Evolutionary conservation across 177 flowering plant genomes (phyloP).

Genomic region (Vitis hybrid): DNA sequence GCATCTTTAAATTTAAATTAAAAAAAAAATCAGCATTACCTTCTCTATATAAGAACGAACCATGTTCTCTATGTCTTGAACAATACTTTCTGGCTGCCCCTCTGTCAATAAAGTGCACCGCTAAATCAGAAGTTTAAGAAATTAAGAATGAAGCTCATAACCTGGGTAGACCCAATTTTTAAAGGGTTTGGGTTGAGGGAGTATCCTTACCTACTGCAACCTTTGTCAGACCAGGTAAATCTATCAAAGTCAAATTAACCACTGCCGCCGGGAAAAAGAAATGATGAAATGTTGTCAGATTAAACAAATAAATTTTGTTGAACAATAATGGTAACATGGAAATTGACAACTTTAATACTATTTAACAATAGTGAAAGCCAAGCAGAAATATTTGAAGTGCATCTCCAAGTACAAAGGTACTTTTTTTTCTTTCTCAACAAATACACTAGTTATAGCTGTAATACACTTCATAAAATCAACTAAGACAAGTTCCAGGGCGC

Average conservation of each 20-base stretch:
- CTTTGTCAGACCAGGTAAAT: slow-evolving; percentile 86
- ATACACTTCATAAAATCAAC: too few relatives aligned
- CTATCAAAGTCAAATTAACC: slow-evolving; percentile 78
- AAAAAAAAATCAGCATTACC: slow-evolving; percentile 29
- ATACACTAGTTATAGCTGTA: too few relatives aligned
- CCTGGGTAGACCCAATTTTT: not conserved
- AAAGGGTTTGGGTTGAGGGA: not conserved
- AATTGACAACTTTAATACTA: too few relatives aligned
- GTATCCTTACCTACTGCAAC: slow-evolving; percentile 68
- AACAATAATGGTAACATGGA: not conserved
- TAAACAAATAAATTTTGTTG: not conserved
- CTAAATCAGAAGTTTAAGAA: not conserved
- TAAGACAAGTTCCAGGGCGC: too few relatives aligned
- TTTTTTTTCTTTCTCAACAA: too few relatives aligned
- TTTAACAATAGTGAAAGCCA: too few relatives aligned
- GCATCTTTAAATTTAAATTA: not conserved
- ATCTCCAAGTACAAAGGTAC: too few relatives aligned
- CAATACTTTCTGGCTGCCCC: slow-evolving; percentile 73
- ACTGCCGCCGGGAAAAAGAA: slow-evolving; percentile 42
- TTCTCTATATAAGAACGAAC: slow-evolving; percentile 72
- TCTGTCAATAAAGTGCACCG: slow-evolving; percentile 30
- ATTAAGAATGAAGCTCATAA: not conserved
- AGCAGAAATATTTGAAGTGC: too few relatives aligned
- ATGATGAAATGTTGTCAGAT: slow-evolving; percentile 6
- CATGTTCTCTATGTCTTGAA: slow-evolving; percentile 72